Evolutionary conservation across 805 yeast genomes (phyloP).

Genomic region (Yarrowia sp.): DNA sequence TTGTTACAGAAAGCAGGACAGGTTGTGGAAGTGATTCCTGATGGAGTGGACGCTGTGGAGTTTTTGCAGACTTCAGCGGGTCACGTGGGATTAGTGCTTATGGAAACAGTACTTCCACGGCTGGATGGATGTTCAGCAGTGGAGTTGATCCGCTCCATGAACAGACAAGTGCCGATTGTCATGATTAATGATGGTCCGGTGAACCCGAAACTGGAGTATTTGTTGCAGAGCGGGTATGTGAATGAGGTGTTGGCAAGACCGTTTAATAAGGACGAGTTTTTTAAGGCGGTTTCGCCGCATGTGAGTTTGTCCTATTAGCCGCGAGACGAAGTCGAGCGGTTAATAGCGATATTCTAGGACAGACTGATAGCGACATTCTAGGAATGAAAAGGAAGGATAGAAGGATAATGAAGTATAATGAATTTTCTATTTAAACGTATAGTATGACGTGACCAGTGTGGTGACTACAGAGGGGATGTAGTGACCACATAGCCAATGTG

Average conservation of each 20-base stretch:
- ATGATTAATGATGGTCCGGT: constrained; percentile 45
- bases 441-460: too few species aligned
- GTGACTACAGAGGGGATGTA: too few species aligned
- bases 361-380: too few species aligned
- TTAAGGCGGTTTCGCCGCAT: constrained; percentile 52
- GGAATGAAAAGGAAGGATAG: neutral
- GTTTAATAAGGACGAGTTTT: constrained; percentile 82
- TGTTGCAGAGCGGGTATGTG: constrained; percentile 49
- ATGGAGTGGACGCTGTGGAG: constrained; percentile 84
- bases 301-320: neutral
- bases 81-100: constrained; percentile 51
- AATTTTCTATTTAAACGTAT: constrained; percentile 3
- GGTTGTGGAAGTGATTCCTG: constrained; percentile 86
- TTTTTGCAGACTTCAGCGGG: constrained; percentile 61
- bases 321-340: neutral
- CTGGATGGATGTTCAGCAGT: constrained; percentile 79
- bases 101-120: constrained; percentile 58
- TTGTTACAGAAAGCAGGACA: constrained; percentile 86
- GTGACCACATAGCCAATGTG: too few species aligned
- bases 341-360: too few species aligned
- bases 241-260: constrained; percentile 92
- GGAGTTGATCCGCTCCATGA: constrained; percentile 80
- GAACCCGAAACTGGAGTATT: constrained; percentile 29
- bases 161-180: constrained; percentile 73
- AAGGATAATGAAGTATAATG: constrained; percentile 19